Conservation (phyloP, 106 monocot genomes). For the Dactylorhiza incarnata region DNA sequence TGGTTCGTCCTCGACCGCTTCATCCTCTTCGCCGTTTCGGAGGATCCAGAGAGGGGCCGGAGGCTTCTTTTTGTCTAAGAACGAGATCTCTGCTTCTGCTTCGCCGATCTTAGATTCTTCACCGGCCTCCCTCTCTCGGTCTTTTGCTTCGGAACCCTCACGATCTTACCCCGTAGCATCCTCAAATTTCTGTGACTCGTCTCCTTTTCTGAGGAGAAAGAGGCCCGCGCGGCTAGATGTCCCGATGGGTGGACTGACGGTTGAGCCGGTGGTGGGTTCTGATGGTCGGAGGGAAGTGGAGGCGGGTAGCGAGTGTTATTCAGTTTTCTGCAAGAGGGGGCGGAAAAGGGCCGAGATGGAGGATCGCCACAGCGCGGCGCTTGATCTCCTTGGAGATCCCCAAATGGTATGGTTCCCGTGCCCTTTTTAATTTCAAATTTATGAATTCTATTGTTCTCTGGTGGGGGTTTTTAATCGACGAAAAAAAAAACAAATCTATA, state of each 20-base stretch:
- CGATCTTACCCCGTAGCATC: background rate
- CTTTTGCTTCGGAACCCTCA: background rate
- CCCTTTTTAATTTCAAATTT: background rate
- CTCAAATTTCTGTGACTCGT: constrained; percentile 4
- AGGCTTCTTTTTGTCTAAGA: background rate
- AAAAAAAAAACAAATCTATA: background rate
- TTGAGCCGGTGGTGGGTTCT: constrained; percentile 9
- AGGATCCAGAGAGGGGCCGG: background rate
- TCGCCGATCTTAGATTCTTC: constrained; percentile 14
- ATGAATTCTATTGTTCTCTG: background rate
- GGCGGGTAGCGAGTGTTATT: constrained; percentile 40
- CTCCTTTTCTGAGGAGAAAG: constrained; percentile 58
- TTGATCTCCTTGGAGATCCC: constrained; percentile 50
- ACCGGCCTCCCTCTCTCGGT: background rate
- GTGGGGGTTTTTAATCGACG: too few relatives aligned
- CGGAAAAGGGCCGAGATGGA: constrained; percentile 75
- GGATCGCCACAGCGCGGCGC: constrained; percentile 45
- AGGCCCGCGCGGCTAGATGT: constrained; percentile 65
- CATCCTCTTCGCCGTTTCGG: constrained; percentile 17
- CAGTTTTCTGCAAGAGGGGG: constrained; percentile 71
- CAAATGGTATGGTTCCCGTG: constrained; percentile 36
- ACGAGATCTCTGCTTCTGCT: background rate
- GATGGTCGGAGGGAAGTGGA: constrained; percentile 45
- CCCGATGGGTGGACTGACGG: constrained; percentile 20
- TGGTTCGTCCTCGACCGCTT: background rate